Evolutionary conservation across 768 basidiomycete genomes (phyloP), one percentile per base, ranked within the genome.

Genomic region (Hygrophoropsis aurantiaca): DNA sequence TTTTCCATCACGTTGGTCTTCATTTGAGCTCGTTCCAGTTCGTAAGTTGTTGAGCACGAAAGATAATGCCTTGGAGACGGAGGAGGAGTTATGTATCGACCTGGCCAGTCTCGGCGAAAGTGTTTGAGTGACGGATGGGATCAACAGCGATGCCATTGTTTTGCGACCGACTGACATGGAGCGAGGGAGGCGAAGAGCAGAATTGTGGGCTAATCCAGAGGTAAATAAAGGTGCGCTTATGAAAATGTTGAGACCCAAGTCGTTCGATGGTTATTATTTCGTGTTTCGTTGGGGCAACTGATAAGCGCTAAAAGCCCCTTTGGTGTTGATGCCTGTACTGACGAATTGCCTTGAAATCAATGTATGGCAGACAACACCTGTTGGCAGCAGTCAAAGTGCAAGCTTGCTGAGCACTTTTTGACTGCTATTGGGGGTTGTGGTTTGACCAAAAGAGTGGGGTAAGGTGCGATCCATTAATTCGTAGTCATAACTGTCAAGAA

Each of bases 41-140:
- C 70, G 70, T 25, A 71, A 53, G 35, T 71, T 61, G 52, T 74
- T 77, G 38, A 81, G 73, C 44, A 71, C 74, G 58, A 81, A 75
- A 8, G 84, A 76, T 5, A 80, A 54, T 4, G 81, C 77, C 48
- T 71, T 75, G 39, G 58, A 59, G 2, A 62, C 47, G 25, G 58
- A 48, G 2, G 63, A 49, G 32, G 71, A 68, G 43, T 65, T 57
- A 58, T 58, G 48, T 50, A 62, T 60, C 40, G 59, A 40, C 44
- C 58, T 58, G 41, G 54, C 52, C n/a, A 52, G 42, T 15, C 30
- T 44, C 39, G 47, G 20, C 8, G 46, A 40, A 16, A 32, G 4
- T 11, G 42, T 47, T 42, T 56, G 56, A n/a, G 49, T 33, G 30
- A 57, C 45, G 40, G 44, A 49, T 7, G 20, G 51, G 19, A 58